Evolutionary conservation across 106 monocot genomes (phyloP), one percentile per base, ranked within the genome.

Genomic region (Apostasia shenzhenica): DNA sequence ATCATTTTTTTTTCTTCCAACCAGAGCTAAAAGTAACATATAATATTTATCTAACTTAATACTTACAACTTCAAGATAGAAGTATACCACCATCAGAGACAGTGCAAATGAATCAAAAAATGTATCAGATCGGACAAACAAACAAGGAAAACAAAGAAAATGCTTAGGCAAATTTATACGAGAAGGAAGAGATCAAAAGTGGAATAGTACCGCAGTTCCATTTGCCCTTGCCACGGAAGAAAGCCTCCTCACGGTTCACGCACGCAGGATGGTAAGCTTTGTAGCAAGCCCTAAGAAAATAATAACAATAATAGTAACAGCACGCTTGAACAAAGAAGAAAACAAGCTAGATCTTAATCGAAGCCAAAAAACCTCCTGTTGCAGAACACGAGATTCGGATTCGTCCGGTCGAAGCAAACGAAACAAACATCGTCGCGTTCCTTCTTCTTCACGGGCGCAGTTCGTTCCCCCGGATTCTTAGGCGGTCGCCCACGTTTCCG

Each of bases 331-430:
- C 9, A 3, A 10, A n/a, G 3, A 67, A 54, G 26, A 41, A 4
- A 57, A 41, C 6, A 45, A 63, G 8, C 4, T 64, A 52, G 4
- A 39, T 12, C 44, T 6, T 70, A 70, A 48, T 45, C 8, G 6
- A 54, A 1, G 46, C 1, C 48, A 59, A 48, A 68, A 68, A 47
- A 99, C 97, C 92, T 87, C 2, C 85, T 73, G 68, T 93, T 93
- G 67, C 99, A 99, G 13, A 89, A 79, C 14, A 99, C 99, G 48
- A 99, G 83, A 63, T 90, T 74, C 7, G 89, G 93, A 67, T 90
- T 74, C 5, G 90, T 93, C 38, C 90, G 90, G 63, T 99, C 99
- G 67, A 93, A 97, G 75, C 95, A 97, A 58, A 97, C 89, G 70
- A 97, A 99, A 73, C 99, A 99, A 2, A 99, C 89, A 42, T 87